Evolutionary conservation across 371 early-diverging fungal species (phyloP).

Genomic region (Syncephalastrum contaminatum): DNA sequence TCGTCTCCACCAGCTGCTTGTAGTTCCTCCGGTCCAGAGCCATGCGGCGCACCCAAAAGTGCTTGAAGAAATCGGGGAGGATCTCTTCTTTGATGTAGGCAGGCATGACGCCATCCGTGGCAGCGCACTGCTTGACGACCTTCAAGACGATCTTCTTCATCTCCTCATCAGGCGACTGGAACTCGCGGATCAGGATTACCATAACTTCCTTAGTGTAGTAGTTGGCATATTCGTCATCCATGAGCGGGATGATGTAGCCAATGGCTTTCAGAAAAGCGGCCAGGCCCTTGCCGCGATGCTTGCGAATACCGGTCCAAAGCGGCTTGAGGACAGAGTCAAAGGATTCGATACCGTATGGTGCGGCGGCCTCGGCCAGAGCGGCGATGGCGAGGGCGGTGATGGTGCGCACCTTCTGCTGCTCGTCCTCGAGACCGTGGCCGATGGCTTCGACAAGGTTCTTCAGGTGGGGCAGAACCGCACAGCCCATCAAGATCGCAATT

Average conservation of each 20-base stretch:
- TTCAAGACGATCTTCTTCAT: constrained; percentile 98
- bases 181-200: constrained; percentile 91
- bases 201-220: constrained; percentile 93
- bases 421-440: constrained; percentile 91
- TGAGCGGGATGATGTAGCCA: constrained; percentile 95
- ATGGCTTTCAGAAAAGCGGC: constrained; percentile 98
- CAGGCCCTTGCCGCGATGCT: constrained; percentile 93
- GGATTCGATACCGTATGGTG: constrained; percentile 98
- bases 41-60: constrained; percentile 98
- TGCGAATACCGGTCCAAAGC: constrained; percentile 91
- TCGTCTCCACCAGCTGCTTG: constrained; percentile 92
- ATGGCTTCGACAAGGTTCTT: constrained; percentile 89
- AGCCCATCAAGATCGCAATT: constrained; percentile 92
- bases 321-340: constrained; percentile 91
- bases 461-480: constrained; percentile 94
- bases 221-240: constrained; percentile 95
- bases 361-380: constrained; percentile 95
- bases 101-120: constrained; percentile 89
- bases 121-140: constrained; percentile 95
- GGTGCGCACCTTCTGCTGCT: constrained; percentile 94
- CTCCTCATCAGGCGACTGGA: constrained; percentile 96
- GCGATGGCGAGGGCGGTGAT: constrained; percentile 94
- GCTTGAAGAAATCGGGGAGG: constrained; percentile 91
- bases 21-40: constrained; percentile 93
- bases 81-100: constrained; percentile 86